Base-by-base conservation (phyloP, 345 rosid species). In the Syzygium grande region DNA sequence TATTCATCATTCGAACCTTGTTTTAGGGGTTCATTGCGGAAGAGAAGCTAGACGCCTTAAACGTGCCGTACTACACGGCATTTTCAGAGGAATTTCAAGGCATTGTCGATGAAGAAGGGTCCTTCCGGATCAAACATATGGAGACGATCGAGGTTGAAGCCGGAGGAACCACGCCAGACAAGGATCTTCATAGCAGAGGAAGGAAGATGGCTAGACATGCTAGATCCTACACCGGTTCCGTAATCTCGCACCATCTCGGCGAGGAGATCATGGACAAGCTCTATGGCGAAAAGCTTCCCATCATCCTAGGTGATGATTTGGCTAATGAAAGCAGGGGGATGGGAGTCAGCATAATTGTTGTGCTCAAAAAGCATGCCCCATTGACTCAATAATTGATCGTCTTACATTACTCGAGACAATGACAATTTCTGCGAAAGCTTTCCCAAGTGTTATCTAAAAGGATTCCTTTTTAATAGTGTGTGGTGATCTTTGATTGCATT, bases 41-140 rank as follows among this genome's bases (percentile, higher is more conserved):
- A 86, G 89, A 89, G 83, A 90, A 84, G 51, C 85, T 87, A 54
- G 87, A 90, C 80, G 16, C 85, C 3, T 89, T 90, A 49, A 52
- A 90, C n/a, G 85, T 85, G n/a, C 90, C 90, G 8, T 34, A 30
- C 84, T 88, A 88, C 78, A 30, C 51, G 5, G 87, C 90, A 34
- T 88, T 84, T 5, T 52, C 11, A 34, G 56, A 87, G 43, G 90
- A 90, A 89, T 85, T 90, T 12, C 85, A 6, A 43, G 77, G 54
- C n/a, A 12, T 23, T 11, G 80, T 84, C 22, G 73, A 61, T 3
- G 22, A 51, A 46, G 73, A 56, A 52, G 87, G 89, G 63, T 87
- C 88, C 49, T 90, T 85, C 30, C 52, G 21, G 12, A 59, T 84
- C 16, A 88, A 90, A 29, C 65, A 27, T 34, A 21, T 85, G 86